These are phyloP conservation scores for Plantago ovata DNA, from an alignment of 257 asterid species.

Conservation along the genomic window DNA sequence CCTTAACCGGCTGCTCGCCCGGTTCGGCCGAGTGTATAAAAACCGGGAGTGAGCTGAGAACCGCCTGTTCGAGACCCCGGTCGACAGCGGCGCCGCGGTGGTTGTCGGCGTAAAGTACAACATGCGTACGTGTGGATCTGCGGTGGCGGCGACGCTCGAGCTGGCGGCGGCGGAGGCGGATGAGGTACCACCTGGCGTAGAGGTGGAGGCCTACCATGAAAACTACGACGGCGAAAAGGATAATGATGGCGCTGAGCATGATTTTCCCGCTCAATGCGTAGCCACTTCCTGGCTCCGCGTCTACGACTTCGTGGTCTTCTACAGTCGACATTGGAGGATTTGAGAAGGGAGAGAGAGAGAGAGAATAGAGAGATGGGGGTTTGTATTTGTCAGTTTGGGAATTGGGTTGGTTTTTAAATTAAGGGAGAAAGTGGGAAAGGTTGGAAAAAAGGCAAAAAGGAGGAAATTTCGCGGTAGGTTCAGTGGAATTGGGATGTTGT, in stretches of 20 bases:
- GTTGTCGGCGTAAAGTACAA: slow-evolving; percentile 47
- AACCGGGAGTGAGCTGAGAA: slow-evolving; percentile 51
- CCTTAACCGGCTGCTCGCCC: slow-evolving; percentile 30
- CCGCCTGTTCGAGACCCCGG: slow-evolving; percentile 57
- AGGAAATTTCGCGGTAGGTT: slow-evolving; percentile 57
- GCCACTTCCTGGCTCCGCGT: slow-evolving; percentile 16
- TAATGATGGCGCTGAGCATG: slow-evolving; percentile 55
- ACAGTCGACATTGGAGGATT: slow-evolving; percentile 16
- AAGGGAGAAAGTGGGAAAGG: background rate
- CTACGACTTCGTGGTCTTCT: background rate
- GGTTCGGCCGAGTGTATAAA: slow-evolving; percentile 35
- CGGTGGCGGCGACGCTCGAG: slow-evolving; percentile 50
- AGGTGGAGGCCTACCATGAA: slow-evolving; percentile 62
- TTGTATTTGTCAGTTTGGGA: background rate
- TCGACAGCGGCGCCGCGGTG: slow-evolving; percentile 23
- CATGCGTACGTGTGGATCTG: slow-evolving; percentile 34
- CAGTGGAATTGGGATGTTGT: slow-evolving; percentile 18
- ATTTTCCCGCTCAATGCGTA: slow-evolving; percentile 66
- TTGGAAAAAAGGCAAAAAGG: background rate
- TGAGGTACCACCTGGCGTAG: slow-evolving; percentile 52
- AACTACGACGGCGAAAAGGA: slow-evolving; percentile 54
- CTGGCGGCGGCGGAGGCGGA: slow-evolving; percentile 51
- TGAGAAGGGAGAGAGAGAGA: background rate
- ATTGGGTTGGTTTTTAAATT: background rate
- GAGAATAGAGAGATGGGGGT: background rate